Percentiles rank a stretch among this genome's conserved stretches.
Conservation (phyloP, 208 protist species). For the Trypanosoma vivax region DNA sequence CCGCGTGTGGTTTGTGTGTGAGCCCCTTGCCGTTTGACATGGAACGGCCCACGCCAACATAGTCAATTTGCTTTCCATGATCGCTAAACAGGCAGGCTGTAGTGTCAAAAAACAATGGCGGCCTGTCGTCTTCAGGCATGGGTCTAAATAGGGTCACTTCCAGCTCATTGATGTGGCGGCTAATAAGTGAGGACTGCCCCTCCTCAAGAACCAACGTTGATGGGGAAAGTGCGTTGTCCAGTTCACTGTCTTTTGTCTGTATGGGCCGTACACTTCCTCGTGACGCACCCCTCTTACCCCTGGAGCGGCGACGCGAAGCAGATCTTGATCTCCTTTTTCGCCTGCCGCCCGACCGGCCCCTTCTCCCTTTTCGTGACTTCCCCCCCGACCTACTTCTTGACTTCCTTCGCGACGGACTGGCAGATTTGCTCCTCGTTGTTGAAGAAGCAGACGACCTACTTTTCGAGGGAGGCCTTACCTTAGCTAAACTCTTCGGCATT, state of each 20-base stretch:
- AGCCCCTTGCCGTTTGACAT: slow-evolving; percentile 57
- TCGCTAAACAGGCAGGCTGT: slow-evolving; percentile 68
- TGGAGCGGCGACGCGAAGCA: not conserved
- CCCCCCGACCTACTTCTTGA: slow-evolving; percentile 2
- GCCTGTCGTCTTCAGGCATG: slow-evolving; percentile 25
- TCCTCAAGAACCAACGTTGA: slow-evolving; percentile 35
- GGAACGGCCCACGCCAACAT: slow-evolving; percentile 53
- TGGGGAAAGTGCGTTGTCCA: not conserved
- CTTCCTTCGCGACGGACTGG: not conserved
- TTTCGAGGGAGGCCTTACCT: too few relatives aligned
- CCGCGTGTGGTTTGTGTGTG: slow-evolving; percentile 43
- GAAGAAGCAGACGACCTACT: too few relatives aligned
- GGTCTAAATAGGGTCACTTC: slow-evolving; percentile 74
- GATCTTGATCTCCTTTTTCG: not conserved
- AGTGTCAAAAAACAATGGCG: slow-evolving; percentile 66
- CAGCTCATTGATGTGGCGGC: slow-evolving; percentile 43
- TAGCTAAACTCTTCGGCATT: too few relatives aligned
- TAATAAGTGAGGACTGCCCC: slow-evolving; percentile 56
- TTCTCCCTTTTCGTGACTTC: not conserved
- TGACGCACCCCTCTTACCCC: not conserved
- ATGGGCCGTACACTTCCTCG: not conserved
- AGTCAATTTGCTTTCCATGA: slow-evolving; percentile 46
- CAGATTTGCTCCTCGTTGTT: too few relatives aligned
- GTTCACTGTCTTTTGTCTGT: too few relatives aligned
- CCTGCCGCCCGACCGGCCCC: slow-evolving; percentile 4